These are phyloP conservation scores for Calycina herbarum DNA, from an alignment of 2,329 filamentous ascomycete genomes.

Conservation along the genomic window DNA sequence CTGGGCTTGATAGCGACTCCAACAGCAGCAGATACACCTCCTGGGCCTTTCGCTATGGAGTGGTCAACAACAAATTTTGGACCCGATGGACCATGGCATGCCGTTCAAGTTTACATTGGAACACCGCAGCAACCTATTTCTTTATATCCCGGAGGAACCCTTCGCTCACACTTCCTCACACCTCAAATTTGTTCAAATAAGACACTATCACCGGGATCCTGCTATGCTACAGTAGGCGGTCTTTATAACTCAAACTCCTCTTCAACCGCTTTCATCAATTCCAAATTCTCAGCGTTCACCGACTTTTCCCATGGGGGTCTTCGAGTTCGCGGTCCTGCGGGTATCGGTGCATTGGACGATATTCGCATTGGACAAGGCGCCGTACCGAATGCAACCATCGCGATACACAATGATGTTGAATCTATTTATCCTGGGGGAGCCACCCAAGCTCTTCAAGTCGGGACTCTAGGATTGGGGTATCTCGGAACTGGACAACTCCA, in stretches of 20 bases:
- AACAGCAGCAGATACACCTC: neutral
- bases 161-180: slow-evolving; percentile 18
- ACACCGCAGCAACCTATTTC: slow-evolving; percentile 17
- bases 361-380: slow-evolving; percentile 10
- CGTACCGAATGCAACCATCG: slow-evolving; percentile 15
- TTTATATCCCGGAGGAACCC: slow-evolving; percentile 23
- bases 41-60: slow-evolving; percentile 27
- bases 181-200: slow-evolving; percentile 19
- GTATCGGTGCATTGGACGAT: slow-evolving; percentile 13
- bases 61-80: slow-evolving; percentile 25
- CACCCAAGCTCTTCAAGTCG: slow-evolving; percentile 14
- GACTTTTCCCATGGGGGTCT: slow-evolving; percentile 4
- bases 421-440: slow-evolving; percentile 16
- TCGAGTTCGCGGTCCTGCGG: slow-evolving; percentile 13
- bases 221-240: neutral
- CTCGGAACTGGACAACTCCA: slow-evolving; percentile 18
- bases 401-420: slow-evolving; percentile 11
- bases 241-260: slow-evolving; percentile 14
- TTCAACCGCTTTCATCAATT: slow-evolving; percentile 3
- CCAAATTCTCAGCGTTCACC: slow-evolving; percentile 7
- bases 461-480: slow-evolving; percentile 19
- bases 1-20: neutral
- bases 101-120: slow-evolving; percentile 23
- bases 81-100: slow-evolving; percentile 29
- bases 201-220: neutral